Evolutionary conservation across 352 stramenopile species (phyloP).

Genomic region (Phytophthora sojae): DNA sequence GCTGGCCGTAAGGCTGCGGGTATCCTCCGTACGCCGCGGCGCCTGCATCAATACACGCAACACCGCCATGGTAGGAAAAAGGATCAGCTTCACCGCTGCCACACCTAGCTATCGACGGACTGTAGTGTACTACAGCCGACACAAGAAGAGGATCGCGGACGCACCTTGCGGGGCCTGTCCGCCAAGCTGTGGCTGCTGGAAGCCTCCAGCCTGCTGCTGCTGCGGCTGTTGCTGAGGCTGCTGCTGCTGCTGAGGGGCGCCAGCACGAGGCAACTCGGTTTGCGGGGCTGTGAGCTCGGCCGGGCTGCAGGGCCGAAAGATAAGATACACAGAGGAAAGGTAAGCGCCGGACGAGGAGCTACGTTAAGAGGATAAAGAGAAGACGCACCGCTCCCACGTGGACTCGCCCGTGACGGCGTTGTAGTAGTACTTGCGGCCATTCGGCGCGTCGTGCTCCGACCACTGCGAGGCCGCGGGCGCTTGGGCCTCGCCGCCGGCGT

Average conservation of each 20-base stretch:
- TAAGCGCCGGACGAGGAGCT: conserved; percentile 1
- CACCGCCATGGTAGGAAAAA: neutral
- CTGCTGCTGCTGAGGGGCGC: conserved; percentile 36
- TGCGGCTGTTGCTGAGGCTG: conserved; percentile 30
- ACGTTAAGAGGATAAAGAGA: neutral
- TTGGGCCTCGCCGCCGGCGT: conserved; percentile 41
- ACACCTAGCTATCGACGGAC: too few relatives aligned
- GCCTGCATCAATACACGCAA: conserved; percentile 9
- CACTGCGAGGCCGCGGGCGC: conserved; percentile 63
- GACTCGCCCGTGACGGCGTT: conserved; percentile 91
- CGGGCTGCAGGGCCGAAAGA: conserved; percentile 44
- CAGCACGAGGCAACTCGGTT: conserved; percentile 46
- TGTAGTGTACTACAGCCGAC: neutral
- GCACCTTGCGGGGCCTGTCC: conserved; percentile 57
- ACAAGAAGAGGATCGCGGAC: conserved; percentile 2
- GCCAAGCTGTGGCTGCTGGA: conserved; percentile 42
- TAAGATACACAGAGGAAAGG: neutral
- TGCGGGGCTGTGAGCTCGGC: conserved; percentile 56
- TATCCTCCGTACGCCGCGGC: conserved; percentile 72
- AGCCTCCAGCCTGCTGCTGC: conserved; percentile 27
- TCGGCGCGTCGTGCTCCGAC: conserved; percentile 92
- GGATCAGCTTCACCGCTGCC: neutral
- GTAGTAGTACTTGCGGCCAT: conserved; percentile 94
- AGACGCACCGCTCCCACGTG: conserved; percentile 88
- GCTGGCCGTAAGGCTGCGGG: conserved; percentile 79